A percentile compares a stretch with the other conserved stretches of the same genome.
Evolutionary conservation across 2,329 filamentous ascomycete species (phyloP).

Genomic region (Clonostachys solani): DNA sequence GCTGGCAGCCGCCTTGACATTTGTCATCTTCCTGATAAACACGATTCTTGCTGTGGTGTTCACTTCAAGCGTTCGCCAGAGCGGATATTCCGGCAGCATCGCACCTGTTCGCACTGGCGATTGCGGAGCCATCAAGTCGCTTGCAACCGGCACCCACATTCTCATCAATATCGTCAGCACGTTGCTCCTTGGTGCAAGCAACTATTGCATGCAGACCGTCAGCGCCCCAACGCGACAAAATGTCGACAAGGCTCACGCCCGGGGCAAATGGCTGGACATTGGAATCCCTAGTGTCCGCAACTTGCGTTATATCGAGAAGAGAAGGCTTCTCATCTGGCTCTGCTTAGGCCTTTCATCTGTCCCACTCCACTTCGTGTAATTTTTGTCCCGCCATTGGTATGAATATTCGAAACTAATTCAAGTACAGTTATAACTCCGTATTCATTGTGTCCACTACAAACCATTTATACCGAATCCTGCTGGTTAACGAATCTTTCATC

Average conservation of each 20-base stretch:
- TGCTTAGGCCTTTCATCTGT: background rate
- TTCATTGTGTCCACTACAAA: background rate
- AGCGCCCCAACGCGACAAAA: constrained; percentile 22
- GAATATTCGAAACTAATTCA: background rate
- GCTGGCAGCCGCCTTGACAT: too few relatives aligned
- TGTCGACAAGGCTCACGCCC: constrained; percentile 14
- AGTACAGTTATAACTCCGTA: background rate
- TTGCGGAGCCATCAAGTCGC: background rate
- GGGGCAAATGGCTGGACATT: constrained; percentile 11
- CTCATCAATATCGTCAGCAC: constrained; percentile 9
- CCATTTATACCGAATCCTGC: background rate
- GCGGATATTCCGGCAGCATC: too few relatives aligned
- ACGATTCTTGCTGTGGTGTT: too few relatives aligned
- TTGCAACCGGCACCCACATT: background rate
- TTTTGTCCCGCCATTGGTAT: background rate
- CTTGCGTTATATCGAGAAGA: background rate
- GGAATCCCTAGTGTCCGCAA: constrained; percentile 13
- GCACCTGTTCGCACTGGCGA: too few relatives aligned
- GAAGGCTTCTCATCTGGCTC: too few relatives aligned
- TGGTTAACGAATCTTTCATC: background rate
- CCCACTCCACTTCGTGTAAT: background rate
- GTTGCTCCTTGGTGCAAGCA: constrained; percentile 22
- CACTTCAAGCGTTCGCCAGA: too few relatives aligned
- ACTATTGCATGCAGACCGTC: constrained; percentile 28
- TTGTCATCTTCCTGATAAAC: too few relatives aligned